Evolutionary conservation across 345 rosid species (phyloP).

Genomic region (Physaria fendleri): DNA sequence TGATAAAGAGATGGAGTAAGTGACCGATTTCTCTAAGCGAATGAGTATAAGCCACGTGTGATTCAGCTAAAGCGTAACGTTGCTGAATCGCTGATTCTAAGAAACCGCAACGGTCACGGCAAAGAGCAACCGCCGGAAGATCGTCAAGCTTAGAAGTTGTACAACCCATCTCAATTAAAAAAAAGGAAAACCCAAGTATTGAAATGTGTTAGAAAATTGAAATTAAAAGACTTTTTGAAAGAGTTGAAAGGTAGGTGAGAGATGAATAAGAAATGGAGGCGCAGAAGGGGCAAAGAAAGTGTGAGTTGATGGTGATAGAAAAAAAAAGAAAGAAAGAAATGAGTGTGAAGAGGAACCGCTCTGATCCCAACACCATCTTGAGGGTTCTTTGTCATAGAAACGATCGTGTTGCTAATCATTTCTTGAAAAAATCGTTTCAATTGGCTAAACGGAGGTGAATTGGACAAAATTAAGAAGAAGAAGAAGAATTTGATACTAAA

Average conservation of each 20-base stretch:
- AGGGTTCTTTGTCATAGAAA: too few species aligned
- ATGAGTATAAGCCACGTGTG: slow-evolving; percentile 55
- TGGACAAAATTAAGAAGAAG: too few species aligned
- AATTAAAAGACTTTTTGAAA: slow-evolving; percentile 11
- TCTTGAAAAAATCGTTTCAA: too few species aligned
- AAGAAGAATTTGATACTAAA: too few species aligned
- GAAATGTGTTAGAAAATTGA: slow-evolving; percentile 10
- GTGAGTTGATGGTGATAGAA: slow-evolving; percentile 32
- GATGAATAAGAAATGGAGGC: slow-evolving; percentile 18
- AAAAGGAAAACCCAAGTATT: slow-evolving; percentile 10
- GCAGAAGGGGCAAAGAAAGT: slow-evolving; percentile 28
- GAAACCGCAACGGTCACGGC: slow-evolving; percentile 69
- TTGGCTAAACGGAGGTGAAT: too few species aligned
- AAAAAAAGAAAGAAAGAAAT: background rate
- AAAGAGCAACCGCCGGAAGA: slow-evolving; percentile 86
- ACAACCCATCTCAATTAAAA: slow-evolving; percentile 56
- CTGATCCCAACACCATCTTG: too few species aligned
- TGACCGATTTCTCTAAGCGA: slow-evolving; percentile 49
- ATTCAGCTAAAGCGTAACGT: slow-evolving; percentile 72
- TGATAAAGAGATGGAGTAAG: slow-evolving; percentile 48
- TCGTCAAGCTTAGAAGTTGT: slow-evolving; percentile 82
- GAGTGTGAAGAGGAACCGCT: too few species aligned
- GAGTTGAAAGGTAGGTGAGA: slow-evolving; percentile 18
- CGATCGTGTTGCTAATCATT: too few species aligned
- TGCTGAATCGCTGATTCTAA: slow-evolving; percentile 64